phyloP scores from a whole-genome alignment of 2,329 filamentous ascomycete species.

The Diplodia mutila region DNA sequence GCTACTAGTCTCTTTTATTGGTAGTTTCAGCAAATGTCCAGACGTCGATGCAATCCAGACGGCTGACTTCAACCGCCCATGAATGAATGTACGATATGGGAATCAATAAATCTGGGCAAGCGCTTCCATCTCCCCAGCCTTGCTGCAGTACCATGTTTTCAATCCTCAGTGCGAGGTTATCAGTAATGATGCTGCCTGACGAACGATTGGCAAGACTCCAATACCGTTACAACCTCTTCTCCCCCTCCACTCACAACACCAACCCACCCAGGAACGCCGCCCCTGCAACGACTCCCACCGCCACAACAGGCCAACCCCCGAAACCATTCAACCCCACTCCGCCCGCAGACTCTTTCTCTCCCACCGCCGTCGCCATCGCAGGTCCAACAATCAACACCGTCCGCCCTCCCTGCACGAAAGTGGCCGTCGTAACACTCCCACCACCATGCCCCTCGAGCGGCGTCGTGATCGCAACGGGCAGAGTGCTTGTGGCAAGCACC shows the following conservation, averaged over 20 bases:
- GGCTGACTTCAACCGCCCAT: too few relatives aligned
- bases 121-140: not conserved
- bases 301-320: not conserved
- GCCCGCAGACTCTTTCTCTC: too few relatives aligned
- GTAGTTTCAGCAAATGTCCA: not conserved
- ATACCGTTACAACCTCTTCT: not conserved
- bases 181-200: not conserved
- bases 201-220: not conserved
- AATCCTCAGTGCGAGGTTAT: not conserved
- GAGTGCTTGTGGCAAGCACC: not conserved
- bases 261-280: not conserved
- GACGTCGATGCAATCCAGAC: not conserved
- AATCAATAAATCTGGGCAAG: not conserved
- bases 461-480: not conserved
- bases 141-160: too few relatives aligned
- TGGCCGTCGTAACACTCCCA: not conserved
- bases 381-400: slow-evolving; percentile 18
- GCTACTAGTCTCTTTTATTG: not conserved
- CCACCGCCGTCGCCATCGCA: not conserved
- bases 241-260: not conserved
- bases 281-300: not conserved
- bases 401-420: not conserved
- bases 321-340: not conserved
- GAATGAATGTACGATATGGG: too few relatives aligned
- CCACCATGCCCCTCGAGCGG: not conserved